Percentiles rank a stretch among this genome's conserved stretches.
phyloP scores from a whole-genome alignment of 805 yeast genomes.

The Danielia oregonensis region DNA sequence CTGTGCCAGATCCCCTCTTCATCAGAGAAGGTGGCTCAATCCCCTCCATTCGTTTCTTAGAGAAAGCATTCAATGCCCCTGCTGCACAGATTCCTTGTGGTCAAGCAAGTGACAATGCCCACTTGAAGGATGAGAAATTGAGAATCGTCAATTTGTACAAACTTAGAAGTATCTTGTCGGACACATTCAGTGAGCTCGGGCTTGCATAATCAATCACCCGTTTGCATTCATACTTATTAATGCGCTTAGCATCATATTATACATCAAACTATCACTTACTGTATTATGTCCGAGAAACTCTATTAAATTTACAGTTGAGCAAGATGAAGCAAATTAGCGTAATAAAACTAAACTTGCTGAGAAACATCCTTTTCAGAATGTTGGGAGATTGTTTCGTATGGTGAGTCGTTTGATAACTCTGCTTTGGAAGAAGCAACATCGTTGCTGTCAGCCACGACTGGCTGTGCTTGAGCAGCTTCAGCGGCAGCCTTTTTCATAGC shows the following conservation, averaged over 20 bases:
- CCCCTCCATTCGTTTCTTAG: slow-evolving; percentile 83
- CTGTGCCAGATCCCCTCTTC: slow-evolving; percentile 61
- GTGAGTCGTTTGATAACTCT: too few species aligned
- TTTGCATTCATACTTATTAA: background rate
- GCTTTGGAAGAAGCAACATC: too few species aligned
- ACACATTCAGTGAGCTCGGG: slow-evolving; percentile 44
- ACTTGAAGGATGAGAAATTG: slow-evolving; percentile 80
- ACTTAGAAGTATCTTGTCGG: slow-evolving; percentile 59
- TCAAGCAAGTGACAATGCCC: slow-evolving; percentile 92
- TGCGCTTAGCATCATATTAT: background rate
- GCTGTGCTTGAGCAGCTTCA: slow-evolving; percentile 7
- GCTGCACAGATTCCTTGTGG: slow-evolving; percentile 98
- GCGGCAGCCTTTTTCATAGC: slow-evolving; percentile 21
- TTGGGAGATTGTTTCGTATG: too few species aligned
- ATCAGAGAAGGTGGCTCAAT: slow-evolving; percentile 97
- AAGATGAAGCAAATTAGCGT: too few species aligned
- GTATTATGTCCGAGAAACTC: background rate
- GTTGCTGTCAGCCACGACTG: too few species aligned
- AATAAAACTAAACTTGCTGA: too few species aligned
- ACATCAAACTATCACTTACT: background rate
- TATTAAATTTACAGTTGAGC: background rate
- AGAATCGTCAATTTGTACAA: slow-evolving; percentile 75
- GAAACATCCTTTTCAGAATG: too few species aligned
- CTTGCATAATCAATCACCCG: slow-evolving; percentile 2
- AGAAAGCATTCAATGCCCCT: slow-evolving; percentile 75